Conservation (phyloP, 805 yeast genomes). For the Danielia reshetovae region DNA sequence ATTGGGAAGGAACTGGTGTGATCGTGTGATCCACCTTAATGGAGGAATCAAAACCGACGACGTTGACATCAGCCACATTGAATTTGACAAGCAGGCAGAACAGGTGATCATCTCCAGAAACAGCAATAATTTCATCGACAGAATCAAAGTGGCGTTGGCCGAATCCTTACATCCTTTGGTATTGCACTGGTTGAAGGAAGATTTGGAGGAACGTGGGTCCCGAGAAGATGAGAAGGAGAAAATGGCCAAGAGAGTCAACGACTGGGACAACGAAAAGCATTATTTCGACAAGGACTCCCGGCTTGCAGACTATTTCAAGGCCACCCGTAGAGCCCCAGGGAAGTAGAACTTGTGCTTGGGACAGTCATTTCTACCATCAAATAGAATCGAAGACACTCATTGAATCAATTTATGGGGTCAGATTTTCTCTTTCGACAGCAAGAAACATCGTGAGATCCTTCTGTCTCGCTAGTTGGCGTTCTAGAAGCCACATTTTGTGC, state of each 20-base stretch:
- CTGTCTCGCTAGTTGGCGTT: constrained; percentile 18
- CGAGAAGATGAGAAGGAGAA: constrained; percentile 42
- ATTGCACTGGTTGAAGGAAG: constrained; percentile 57
- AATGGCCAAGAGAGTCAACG: constrained; percentile 46
- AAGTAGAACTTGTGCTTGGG: neutral
- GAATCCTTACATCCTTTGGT: constrained; percentile 72
- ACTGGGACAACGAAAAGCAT: constrained; percentile 47
- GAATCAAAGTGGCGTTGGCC: constrained; percentile 38
- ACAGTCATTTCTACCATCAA: neutral
- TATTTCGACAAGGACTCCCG: constrained; percentile 42
- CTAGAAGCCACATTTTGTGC: constrained; percentile 31
- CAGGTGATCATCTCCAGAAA: constrained; percentile 17
- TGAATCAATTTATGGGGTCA: neutral
- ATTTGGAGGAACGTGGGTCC: constrained; percentile 51
- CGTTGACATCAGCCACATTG: constrained; percentile 25
- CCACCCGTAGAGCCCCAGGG: constrained; percentile 38
- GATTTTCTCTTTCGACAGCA: constrained; percentile 26
- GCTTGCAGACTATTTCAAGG: constrained; percentile 47
- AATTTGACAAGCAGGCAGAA: constrained; percentile 29
- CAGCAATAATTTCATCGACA: constrained; percentile 20
- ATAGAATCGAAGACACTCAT: neutral
- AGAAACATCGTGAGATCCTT: constrained; percentile 26
- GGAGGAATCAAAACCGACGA: constrained; percentile 53
- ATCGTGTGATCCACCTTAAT: constrained; percentile 71
- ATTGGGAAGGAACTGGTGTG: constrained; percentile 78